A percentile compares a stretch with the other conserved stretches of the same genome.
These are phyloP conservation scores for Phytophthora pistaciae DNA, from an alignment of 352 stramenopile genomes.

Conservation along the genomic window DNA sequence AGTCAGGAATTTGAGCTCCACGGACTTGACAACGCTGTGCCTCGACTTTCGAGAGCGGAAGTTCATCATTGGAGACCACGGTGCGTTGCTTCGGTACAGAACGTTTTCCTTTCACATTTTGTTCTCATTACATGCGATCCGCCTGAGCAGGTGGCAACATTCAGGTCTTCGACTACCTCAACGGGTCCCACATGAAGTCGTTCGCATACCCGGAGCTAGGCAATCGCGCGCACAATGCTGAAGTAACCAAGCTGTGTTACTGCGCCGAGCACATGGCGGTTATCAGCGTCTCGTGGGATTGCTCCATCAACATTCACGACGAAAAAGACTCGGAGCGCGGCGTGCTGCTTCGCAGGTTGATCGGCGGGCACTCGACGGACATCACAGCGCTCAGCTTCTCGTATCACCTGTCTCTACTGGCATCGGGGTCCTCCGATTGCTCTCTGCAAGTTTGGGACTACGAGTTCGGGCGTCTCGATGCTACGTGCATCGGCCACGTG, in stretches of 20 bases:
- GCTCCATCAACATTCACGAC: slow-evolving; percentile 85
- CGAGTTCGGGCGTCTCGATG: slow-evolving; percentile 85
- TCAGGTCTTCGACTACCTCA: slow-evolving; percentile 90
- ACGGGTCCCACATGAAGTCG: slow-evolving; percentile 89
- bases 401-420: slow-evolving; percentile 78
- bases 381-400: slow-evolving; percentile 86
- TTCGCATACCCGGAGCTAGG: slow-evolving; percentile 77
- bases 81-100: slow-evolving; percentile 21
- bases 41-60: slow-evolving; percentile 88
- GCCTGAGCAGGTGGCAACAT: slow-evolving; percentile 63
- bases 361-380: slow-evolving; percentile 76
- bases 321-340: slow-evolving; percentile 85
- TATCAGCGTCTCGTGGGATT: slow-evolving; percentile 86
- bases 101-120: neutral
- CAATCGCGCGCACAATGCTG: slow-evolving; percentile 71
- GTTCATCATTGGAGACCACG: slow-evolving; percentile 88
- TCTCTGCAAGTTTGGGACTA: slow-evolving; percentile 89
- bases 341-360: slow-evolving; percentile 77
- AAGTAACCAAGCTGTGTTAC: slow-evolving; percentile 86
- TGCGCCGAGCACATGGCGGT: slow-evolving; percentile 88
- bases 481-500: slow-evolving; percentile 79
- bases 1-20: slow-evolving; percentile 59
- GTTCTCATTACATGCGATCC: slow-evolving; percentile 10
- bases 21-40: slow-evolving; percentile 82
- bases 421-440: slow-evolving; percentile 74